Conservation (phyloP, 768 basidiomycete genomes). For the Gloeostereum incarnatum region DNA sequence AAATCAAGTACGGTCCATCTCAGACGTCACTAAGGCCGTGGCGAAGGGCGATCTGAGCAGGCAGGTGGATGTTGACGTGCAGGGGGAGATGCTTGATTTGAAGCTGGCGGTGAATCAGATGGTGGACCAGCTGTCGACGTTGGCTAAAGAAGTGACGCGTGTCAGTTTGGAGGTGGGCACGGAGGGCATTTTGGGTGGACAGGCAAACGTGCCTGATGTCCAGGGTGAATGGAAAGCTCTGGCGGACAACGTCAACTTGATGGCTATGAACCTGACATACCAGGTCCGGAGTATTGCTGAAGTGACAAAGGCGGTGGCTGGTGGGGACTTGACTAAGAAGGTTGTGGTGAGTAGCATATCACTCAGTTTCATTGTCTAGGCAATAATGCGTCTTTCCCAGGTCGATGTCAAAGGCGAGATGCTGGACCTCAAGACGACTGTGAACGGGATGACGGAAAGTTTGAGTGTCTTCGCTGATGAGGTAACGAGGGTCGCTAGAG, state of each 20-base stretch:
- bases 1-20: slow-evolving; percentile 85
- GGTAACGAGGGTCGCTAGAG: slow-evolving; percentile 80
- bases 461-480: slow-evolving; percentile 82
- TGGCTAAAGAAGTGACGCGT: slow-evolving; percentile 80
- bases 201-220: slow-evolving; percentile 42
- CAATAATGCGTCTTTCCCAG: no score
- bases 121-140: slow-evolving; percentile 72
- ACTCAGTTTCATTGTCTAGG: slow-evolving; percentile 89
- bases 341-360: slow-evolving; percentile 87
- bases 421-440: slow-evolving; percentile 81
- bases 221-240: slow-evolving; percentile 52
- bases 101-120: slow-evolving; percentile 82
- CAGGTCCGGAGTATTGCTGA: slow-evolving; percentile 80
- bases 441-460: slow-evolving; percentile 92
- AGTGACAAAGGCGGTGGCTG: slow-evolving; percentile 93
- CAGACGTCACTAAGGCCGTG: slow-evolving; percentile 83
- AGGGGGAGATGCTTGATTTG: slow-evolving; percentile 80
- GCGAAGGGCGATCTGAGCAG: slow-evolving; percentile 88
- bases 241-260: slow-evolving; percentile 79
- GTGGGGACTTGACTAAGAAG: slow-evolving; percentile 89
- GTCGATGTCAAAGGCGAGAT: slow-evolving; percentile 93
- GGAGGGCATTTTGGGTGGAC: slow-evolving; percentile 89
- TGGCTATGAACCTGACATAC: slow-evolving; percentile 86
- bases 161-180: slow-evolving; percentile 91
- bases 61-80: slow-evolving; percentile 85